Evolutionary conservation across 228 moss, liverwort and hornwort genomes (phyloP), one percentile per base, ranked within the genome.

Genomic region (Sphagnum fallax): DNA sequence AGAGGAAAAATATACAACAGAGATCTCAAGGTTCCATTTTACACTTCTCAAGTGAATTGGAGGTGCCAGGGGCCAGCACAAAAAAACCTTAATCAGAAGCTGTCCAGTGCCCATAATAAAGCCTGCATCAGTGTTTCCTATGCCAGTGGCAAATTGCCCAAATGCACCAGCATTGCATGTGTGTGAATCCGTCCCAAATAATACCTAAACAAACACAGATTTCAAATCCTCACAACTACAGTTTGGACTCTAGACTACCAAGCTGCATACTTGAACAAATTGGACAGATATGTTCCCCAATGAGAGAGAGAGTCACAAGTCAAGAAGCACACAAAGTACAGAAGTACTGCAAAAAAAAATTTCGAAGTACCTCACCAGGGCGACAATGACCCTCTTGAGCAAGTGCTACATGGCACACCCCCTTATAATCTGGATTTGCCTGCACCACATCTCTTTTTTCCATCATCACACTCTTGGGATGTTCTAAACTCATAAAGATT

Each of bases 101-200:
- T 98, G 93, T 50, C 93, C 97, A 18, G 97, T 98, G 72, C 93
- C 97, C 88, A 98, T 87, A n/a, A 98, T 98, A 59, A 98, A 98
- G 64, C 93, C 93, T 66, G 93, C 97, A 77, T 98, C 93, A 13
- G 97, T 93, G 60, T 93, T 98, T 48, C 97, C 97, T 60, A 98
- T 98, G 53, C 97, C 93, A 71, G 93, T 90, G 66, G 93, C 93
- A 67, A 98, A 98, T 76, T 98, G 97, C 71, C 97, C 97, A 69
- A 98, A 98, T 48, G 97, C 93, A 67, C 97, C 93, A 69, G 93
- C 93, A 72, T 80, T 98, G 81, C 97, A 98, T 8, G 97, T 98
- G 63, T 98, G 97, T 51, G 97, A 98, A 71, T 98, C 93, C 72
- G 97, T 98, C 55, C 97, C 97, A 68, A 98, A 98, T 67, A 98